Percentiles rank a stretch among this genome's conserved stretches.
phyloP scores from a whole-genome alignment of 345 rosid species.

The Eucalyptus viminalis region DNA sequence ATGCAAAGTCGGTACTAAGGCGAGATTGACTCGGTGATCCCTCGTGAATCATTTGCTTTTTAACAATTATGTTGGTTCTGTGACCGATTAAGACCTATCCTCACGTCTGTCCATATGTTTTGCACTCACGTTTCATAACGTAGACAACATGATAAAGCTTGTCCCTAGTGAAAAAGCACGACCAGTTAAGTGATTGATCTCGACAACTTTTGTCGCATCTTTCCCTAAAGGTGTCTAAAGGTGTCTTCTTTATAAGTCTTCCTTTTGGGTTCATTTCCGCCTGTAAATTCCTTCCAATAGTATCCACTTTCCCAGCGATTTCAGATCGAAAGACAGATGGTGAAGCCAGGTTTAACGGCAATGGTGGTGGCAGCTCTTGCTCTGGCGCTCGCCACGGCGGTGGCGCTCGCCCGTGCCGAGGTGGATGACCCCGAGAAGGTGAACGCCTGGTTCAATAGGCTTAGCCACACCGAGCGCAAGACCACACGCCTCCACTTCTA shows the following conservation, averaged over 20 bases:
- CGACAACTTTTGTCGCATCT: neutral
- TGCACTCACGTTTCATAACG: neutral
- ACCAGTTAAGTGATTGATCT: neutral
- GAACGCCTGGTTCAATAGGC: neutral
- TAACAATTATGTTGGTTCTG: neutral
- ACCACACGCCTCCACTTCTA: conserved; percentile 60
- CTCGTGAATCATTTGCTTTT: neutral
- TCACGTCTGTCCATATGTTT: neutral
- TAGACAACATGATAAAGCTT: neutral
- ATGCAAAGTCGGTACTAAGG: neutral
- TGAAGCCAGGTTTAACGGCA: neutral
- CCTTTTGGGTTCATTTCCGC: neutral
- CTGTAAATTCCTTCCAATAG: neutral
- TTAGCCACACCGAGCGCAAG: conserved; percentile 15
- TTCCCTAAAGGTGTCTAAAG: neutral
- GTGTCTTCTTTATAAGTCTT: neutral
- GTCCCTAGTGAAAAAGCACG: neutral
- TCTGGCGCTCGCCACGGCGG: neutral
- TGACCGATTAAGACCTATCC: neutral
- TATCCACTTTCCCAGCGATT: neutral
- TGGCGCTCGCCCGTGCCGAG: conserved; percentile 9
- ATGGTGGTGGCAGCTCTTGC: conserved; percentile 14
- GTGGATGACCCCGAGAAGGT: neutral
- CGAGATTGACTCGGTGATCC: neutral
- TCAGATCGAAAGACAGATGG: neutral